Base-by-base conservation (phyloP, 1,139 yeast species). In the Debaryomyces sp. region DNA sequence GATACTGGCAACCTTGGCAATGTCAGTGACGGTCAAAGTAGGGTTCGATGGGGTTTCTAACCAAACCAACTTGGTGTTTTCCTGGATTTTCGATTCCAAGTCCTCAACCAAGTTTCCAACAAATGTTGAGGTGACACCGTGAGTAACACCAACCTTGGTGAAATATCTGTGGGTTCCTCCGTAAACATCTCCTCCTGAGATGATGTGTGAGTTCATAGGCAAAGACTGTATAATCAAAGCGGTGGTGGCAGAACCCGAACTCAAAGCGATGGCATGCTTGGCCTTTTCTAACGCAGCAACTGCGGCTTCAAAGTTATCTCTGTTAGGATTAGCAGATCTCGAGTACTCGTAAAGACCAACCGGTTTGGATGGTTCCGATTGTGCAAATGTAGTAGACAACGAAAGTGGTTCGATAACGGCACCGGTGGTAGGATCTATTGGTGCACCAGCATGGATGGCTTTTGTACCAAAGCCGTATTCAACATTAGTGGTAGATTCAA, bases 81-180 rank as follows among this genome's bases (percentile, higher is more conserved):
- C 77, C 56, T 71, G 79, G 59, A 89, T 71, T 58, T 81, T 71
- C 30, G 68, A 58, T 54, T 80, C 79, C 59, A 89, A 72, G 54
- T 89, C 94, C 36, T 70, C 64, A 53, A 75, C 81, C 62, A 88
- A 75, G 66, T 85, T 78, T 57, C 80, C 82, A 49, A 90, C 85
- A 70, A 89, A 89, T 27, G 84, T 71, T 44, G 87, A 82, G 50
- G 75, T 78, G 47, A 89, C 88, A 49, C 94, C 94, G 64, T 89
- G 96, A 47, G 89, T 81, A 64, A 77, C 77, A 52, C 94, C 96
- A 45, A 89, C 96, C 68, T 87, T 81, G 65, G 96, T 87, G 78
- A 89, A 89, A 73, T 89, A 89, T 69, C 96, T 80, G 75, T 89
- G 95, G 52, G 96, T 89, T 62, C 97, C 96, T 55, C 96, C 96